These are phyloP conservation scores for Coemansia sp. DNA, from an alignment of 192 early-diverging fungal genomes.

Conservation along the genomic window DNA sequence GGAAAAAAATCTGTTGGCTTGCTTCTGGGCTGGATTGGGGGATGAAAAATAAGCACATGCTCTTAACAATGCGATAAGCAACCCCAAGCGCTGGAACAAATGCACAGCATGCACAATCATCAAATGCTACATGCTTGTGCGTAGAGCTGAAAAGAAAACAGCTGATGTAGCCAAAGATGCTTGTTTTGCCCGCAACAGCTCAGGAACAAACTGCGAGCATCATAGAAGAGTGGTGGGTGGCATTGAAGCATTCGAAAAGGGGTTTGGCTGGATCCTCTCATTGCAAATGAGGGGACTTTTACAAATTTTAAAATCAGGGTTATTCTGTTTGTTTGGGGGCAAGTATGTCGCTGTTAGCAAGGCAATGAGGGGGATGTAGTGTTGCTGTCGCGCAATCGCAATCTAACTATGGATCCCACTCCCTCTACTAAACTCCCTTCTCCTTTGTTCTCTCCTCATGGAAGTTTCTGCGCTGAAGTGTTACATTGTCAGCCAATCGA, in stretches of 20 bases:
- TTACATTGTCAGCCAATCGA: not conserved
- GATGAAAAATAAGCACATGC: constrained; percentile 1
- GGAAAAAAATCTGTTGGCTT: not conserved
- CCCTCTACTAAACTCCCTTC: too few species aligned
- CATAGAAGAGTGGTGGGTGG: not conserved
- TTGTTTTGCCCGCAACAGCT: not conserved
- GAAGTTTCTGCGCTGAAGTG: not conserved
- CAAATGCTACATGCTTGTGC: not conserved
- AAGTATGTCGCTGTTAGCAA: too few species aligned
- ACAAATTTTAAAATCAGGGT: too few species aligned
- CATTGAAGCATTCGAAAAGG: not conserved
- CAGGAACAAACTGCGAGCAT: not conserved
- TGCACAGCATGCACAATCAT: not conserved
- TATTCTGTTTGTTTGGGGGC: too few species aligned
- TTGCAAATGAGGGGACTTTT: too few species aligned
- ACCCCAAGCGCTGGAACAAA: not conserved
- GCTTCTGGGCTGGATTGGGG: not conserved
- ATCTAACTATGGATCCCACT: too few species aligned
- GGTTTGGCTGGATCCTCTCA: too few species aligned
- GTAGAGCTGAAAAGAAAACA: not conserved
- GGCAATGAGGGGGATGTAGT: not conserved
- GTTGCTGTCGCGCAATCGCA: not conserved
- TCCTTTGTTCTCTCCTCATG: not conserved
- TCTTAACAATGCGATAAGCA: too few species aligned
- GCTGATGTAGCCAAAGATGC: not conserved